Evolutionary conservation across 805 yeast species (phyloP).

Genomic region (Helenozyma rhizophorensis): DNA sequence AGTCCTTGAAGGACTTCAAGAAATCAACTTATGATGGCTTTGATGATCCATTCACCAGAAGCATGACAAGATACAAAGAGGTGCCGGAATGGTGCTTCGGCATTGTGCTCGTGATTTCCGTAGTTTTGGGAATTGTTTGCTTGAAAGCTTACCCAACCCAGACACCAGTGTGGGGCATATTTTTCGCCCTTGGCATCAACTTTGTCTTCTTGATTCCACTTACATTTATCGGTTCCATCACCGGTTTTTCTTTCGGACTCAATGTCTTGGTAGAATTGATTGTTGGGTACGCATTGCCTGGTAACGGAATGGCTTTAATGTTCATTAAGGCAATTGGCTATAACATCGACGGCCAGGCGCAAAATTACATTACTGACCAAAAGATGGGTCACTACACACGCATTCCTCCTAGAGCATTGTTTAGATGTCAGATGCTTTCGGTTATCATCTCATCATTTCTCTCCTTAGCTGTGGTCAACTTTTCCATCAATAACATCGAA

Average conservation of each 20-base stretch:
- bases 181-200: slow-evolving; percentile 31
- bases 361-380: slow-evolving; percentile 50
- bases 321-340: slow-evolving; percentile 58
- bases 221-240: slow-evolving; percentile 23
- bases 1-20: slow-evolving; percentile 14
- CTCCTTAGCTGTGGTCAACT: background rate
- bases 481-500: background rate
- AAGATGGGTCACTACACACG: slow-evolving; percentile 41
- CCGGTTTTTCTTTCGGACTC: slow-evolving; percentile 30
- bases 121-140: slow-evolving; percentile 30
- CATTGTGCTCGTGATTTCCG: slow-evolving; percentile 21
- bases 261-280: slow-evolving; percentile 35
- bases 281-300: slow-evolving; percentile 35
- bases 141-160: slow-evolving; percentile 28
- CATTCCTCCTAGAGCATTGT: slow-evolving; percentile 21
- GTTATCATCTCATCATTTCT: background rate
- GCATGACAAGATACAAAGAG: slow-evolving; percentile 20
- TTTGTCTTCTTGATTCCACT: slow-evolving; percentile 31
- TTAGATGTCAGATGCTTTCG: slow-evolving; percentile 12
- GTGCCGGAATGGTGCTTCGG: slow-evolving; percentile 32
- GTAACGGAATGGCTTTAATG: slow-evolving; percentile 34
- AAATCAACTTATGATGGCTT: slow-evolving; percentile 20
- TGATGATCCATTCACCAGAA: slow-evolving; percentile 22
- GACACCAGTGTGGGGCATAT: slow-evolving; percentile 35
- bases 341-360: slow-evolving; percentile 54